Conservation (phyloP, 176 grass and related monocot genomes). For the Microstegium vimineum region DNA sequence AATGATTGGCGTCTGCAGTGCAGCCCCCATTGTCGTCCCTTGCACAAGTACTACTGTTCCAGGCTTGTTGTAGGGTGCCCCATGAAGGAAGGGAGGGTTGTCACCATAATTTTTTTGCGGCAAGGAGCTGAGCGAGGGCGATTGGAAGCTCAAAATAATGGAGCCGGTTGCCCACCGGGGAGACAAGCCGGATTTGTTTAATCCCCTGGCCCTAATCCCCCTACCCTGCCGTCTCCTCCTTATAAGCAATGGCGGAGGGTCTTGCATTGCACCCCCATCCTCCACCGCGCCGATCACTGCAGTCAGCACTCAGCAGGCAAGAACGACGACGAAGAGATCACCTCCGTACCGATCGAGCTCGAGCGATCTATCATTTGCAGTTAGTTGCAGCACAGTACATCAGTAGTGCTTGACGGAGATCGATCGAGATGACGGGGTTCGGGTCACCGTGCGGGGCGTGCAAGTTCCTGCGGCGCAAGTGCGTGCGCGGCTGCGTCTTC, state of each 20-base stretch:
- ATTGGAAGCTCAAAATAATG: slow-evolving; percentile 66
- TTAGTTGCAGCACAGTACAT: no score
- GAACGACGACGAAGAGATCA: background rate
- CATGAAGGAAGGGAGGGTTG: background rate
- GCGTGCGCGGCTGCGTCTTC: slow-evolving; percentile 85
- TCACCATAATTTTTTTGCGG: slow-evolving; percentile 35
- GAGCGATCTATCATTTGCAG: no score
- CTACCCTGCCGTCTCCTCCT: slow-evolving; percentile 24
- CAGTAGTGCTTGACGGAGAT: background rate
- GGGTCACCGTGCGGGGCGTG: slow-evolving; percentile 95
- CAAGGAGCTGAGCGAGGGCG: slow-evolving; percentile 16
- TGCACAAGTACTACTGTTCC: slow-evolving; percentile 7
- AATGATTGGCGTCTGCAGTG: slow-evolving; percentile 9
- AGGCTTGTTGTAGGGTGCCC: background rate
- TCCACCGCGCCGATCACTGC: slow-evolving; percentile 19
- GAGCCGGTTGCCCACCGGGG: slow-evolving; percentile 50
- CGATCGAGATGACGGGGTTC: slow-evolving; percentile 66
- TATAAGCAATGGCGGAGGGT: slow-evolving; percentile 51
- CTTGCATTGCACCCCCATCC: slow-evolving; percentile 42
- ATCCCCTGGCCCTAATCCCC: slow-evolving; percentile 43
- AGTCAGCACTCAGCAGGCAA: background rate
- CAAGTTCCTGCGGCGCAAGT: slow-evolving; percentile 93
- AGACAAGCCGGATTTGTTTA: slow-evolving; percentile 48
- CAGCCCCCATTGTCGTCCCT: slow-evolving; percentile 22
- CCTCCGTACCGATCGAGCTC: no score